Evolutionary conservation across 495 filamentous ascomycete species (phyloP).

Genomic region (Aspergillus coremiiformis): DNA sequence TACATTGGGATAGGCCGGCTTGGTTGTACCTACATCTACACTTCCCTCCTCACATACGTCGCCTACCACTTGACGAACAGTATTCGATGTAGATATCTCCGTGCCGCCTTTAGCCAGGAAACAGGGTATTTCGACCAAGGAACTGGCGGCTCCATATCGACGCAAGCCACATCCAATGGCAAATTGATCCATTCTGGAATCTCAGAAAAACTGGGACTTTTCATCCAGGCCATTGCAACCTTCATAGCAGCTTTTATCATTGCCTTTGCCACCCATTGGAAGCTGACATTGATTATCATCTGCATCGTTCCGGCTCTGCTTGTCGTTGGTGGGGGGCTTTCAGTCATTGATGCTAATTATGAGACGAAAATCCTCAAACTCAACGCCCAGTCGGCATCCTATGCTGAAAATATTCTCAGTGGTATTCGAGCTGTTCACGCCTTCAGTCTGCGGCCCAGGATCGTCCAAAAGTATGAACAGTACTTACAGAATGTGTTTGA

Average conservation of each 20-base stretch:
- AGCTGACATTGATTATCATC: constrained; percentile 19
- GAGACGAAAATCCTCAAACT: constrained; percentile 6
- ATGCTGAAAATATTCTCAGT: constrained; percentile 15
- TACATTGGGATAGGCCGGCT: constrained; percentile 24
- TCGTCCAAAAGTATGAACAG: constrained; percentile 6
- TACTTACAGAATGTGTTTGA: constrained; percentile 1
- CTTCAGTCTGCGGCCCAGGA: constrained; percentile 6
- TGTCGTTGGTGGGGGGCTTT: constrained; percentile 37
- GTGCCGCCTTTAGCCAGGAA: constrained; percentile 68
- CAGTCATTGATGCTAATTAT: constrained; percentile 14
- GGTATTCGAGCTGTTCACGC: constrained; percentile 10
- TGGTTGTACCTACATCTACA: constrained; percentile 22
- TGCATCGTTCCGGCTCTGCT: constrained; percentile 9
- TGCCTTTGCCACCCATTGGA: constrained; percentile 26
- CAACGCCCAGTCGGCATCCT: constrained; percentile 6
- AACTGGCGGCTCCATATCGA: constrained; percentile 72
- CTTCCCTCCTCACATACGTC: constrained; percentile 20
- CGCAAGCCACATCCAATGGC: constrained; percentile 55
- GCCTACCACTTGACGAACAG: constrained; percentile 63
- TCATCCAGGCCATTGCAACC: constrained; percentile 18
- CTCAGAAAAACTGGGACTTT: constrained; percentile 26
- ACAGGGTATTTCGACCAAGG: constrained; percentile 76
- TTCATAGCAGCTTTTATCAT: constrained; percentile 28
- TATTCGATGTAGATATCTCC: constrained; percentile 64
- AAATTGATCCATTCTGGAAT: constrained; percentile 28